phyloP scores from a whole-genome alignment of 352 stramenopile species.

The Phytophthora sp. region DNA sequence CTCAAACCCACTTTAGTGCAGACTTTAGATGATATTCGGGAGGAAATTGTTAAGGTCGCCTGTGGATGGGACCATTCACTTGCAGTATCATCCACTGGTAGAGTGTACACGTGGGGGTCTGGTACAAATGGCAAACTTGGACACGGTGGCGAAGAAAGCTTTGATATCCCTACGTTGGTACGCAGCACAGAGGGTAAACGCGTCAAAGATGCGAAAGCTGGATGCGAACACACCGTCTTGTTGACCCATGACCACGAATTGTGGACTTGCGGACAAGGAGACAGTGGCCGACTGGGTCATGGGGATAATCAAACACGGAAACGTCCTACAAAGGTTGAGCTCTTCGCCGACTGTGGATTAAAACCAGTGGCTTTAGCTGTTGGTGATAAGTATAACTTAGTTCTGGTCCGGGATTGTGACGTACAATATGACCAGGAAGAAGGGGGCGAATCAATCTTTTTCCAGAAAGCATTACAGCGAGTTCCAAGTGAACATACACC shows the following conservation, averaged over 20 bases:
- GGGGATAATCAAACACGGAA: conserved; percentile 74
- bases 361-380: conserved; percentile 79
- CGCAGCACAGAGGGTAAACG: conserved; percentile 50
- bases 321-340: conserved; percentile 59
- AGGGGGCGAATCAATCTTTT: not conserved
- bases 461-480: conserved; percentile 4
- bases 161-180: conserved; percentile 64
- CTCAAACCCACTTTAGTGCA: conserved; percentile 66
- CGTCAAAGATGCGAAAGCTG: conserved; percentile 76
- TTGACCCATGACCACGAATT: conserved; percentile 66
- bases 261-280: conserved; percentile 84
- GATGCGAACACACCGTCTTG: conserved; percentile 80
- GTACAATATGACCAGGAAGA: conserved; percentile 7
- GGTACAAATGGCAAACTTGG: conserved; percentile 85
- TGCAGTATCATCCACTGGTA: conserved; percentile 59
- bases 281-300: conserved; percentile 79
- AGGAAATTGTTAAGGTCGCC: conserved; percentile 67
- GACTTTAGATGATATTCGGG: conserved; percentile 52
- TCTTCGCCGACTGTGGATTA: conserved; percentile 54
- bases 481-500: not conserved
- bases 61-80: conserved; percentile 89
- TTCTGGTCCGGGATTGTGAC: conserved; percentile 63
- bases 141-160: conserved; percentile 83
- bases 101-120: conserved; percentile 82
- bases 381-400: conserved; percentile 88